Base-by-base conservation (phyloP, 805 yeast genomes). In the Candida cerambycidarum region DNA sequence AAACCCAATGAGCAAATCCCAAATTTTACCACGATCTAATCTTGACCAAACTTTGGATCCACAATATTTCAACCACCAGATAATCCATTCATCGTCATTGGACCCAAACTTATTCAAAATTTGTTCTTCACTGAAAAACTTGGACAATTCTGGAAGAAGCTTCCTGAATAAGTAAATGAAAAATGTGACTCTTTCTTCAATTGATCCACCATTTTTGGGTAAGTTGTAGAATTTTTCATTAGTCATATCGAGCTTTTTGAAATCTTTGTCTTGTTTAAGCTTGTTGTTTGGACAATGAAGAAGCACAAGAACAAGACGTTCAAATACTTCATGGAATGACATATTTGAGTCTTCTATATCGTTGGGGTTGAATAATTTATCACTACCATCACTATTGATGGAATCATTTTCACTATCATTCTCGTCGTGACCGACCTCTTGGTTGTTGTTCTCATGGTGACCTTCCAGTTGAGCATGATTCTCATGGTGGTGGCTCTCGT, bases 31-130 rank as follows among this genome's bases (percentile, higher is more conserved):
- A 40, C 97, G 66, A 61, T 89, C 96, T 45, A 73, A 74, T 47
- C 85, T 76, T 33, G 89, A 83, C 78, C 95, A 80, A 5, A 84
- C 89, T 62, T 86, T 86, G 11, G 93, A 79, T 15, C 97, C 97
- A 56, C 87, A 79, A 75, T 86, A 90, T 58, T 89, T 88, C 49
- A 90, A 70, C 97, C 97, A 90, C 96, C 96, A 90, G 30, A 88
- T 75, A 18, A 89, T 69, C 97, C 97, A 90, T 57, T 83, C 89
- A 52, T 87, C 93, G 48, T 85, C 89, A 46, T 79, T 72, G 53
- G 61, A 54, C 3, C 76, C 75, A 43, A 70, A 71, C 31, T 79
- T 75, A 50, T 80, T 80, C 35, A 85, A 62, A 18, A 85, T 76
- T 45, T 85, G 89, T 53, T 90, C 97, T 55, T 88, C 95, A 29